Percentiles rank a stretch among this genome's conserved stretches.
Conservation (phyloP, 2,329 filamentous ascomycete genomes). For the Rhynchosporium secalis region DNA sequence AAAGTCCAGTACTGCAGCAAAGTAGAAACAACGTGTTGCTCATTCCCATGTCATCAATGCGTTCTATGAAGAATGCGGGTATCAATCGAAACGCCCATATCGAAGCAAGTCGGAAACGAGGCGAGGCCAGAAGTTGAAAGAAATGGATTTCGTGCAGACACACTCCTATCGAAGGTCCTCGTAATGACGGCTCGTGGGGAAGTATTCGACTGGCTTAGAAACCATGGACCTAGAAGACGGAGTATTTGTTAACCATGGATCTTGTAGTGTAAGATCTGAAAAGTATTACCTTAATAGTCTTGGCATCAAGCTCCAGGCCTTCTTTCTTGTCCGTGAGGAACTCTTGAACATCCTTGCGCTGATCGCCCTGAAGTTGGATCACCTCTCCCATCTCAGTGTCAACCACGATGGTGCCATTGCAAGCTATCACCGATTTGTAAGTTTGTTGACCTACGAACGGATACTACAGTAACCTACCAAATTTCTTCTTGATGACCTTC, state of each 20-base stretch:
- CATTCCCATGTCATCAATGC: conserved; percentile 34
- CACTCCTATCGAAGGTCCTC: conserved; percentile 40
- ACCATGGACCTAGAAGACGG: conserved; percentile 54
- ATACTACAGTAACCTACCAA: conserved; percentile 59
- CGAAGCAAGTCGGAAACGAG: conserved; percentile 34
- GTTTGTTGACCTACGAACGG: not conserved
- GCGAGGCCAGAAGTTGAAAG: conserved; percentile 38
- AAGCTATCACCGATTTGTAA: conserved; percentile 58
- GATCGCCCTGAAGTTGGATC: conserved; percentile 99
- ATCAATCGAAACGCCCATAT: conserved; percentile 39
- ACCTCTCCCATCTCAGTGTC: conserved; percentile 98
- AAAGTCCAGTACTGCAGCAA: conserved; percentile 25
- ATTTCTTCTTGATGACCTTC: conserved; percentile 99
- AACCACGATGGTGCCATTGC: conserved; percentile 99
- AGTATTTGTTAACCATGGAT: not conserved
- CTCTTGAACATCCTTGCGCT: conserved; percentile 97
- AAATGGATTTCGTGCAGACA: conserved; percentile 24
- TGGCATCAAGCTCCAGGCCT: conserved; percentile 88
- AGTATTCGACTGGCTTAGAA: conserved; percentile 53
- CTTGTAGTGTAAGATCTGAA: not conserved
- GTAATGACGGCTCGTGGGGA: conserved; percentile 37
- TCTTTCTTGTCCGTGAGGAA: conserved; percentile 96
- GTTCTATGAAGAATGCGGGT: conserved; percentile 40
- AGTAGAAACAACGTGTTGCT: conserved; percentile 25
- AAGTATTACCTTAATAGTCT: conserved; percentile 83